Base-by-base conservation (phyloP, 805 yeast species). In the Saccharomycopsis selenospora region DNA sequence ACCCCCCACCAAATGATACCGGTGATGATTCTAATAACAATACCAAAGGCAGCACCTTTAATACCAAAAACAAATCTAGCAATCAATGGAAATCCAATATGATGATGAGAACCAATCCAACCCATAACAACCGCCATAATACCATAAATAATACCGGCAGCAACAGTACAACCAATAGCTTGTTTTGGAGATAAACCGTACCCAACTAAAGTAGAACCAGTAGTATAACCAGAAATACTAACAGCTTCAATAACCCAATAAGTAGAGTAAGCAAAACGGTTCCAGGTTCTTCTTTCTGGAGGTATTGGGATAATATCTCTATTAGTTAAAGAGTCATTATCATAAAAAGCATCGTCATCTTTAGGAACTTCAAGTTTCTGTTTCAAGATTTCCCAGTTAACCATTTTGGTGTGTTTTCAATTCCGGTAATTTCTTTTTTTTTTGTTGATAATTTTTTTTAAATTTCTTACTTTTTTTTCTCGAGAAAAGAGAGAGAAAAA, bases 21-120 rank as follows among this genome's bases (percentile, higher is more conserved):
- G 2, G 65, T 61, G 36, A 66, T 60, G 46, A 66, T 59, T 43
- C 71, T 59, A 36, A 68, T 64, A 40, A 66, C 57, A 28, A 67
- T 63, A 28, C 66, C 66, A 28, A 67, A 59, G 33, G 55, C 56
- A 7, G 66, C 62, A 8, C 68, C 66, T 26, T 60, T 53, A 40
- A 67, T 63, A 8, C 72, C 72, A 54, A 62, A 68, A 10, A 62
- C 56, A 44, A 65, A 57, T 56, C 72, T 61, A 8, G 69, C 66
- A 36, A 3, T 0, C 93, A 79, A 65, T 93, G 72, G 67, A 53
- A 63, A 69, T 3, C 70, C 70, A 36, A 68, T 58, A 47, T 66
- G 67, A 48, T 66, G 59, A 40, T 58, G 58, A 22, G 60, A 55
- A 27, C 69, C 69, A 10, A 63, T 61, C 45, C 60, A 56, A 4